Percentiles rank a stretch among this genome's conserved stretches.
Evolutionary conservation across 305 asterid species (phyloP).

Genomic region (Solanum aculeatissimum): DNA sequence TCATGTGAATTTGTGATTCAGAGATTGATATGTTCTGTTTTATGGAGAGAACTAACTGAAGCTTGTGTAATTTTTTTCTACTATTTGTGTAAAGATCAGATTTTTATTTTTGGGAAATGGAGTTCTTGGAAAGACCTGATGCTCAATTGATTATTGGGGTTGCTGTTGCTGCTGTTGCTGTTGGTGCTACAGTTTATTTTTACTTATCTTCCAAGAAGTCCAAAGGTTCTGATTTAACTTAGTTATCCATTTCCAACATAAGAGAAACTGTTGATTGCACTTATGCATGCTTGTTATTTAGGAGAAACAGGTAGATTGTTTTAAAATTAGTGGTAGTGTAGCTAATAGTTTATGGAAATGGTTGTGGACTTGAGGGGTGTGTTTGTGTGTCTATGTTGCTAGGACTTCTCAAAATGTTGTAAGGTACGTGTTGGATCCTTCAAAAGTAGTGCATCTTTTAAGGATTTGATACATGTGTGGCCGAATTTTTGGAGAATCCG

Average conservation of each 20-base stretch:
- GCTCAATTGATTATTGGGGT: slow-evolving; percentile 2
- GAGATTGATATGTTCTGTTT: background rate
- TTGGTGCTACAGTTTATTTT: background rate
- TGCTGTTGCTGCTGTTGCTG: slow-evolving; percentile 6
- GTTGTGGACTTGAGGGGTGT: background rate
- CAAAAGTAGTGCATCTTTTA: background rate
- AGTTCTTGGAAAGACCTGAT: slow-evolving; percentile 2
- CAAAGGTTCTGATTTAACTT: background rate
- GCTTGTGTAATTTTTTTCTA: background rate
- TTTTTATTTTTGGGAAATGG: background rate
- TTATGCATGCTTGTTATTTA: background rate
- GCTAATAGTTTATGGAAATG: background rate
- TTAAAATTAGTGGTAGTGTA: background rate
- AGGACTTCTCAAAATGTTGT: background rate
- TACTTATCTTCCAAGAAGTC: slow-evolving; percentile 1
- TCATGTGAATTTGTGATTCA: background rate
- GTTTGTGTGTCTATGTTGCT: background rate
- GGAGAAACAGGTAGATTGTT: background rate
- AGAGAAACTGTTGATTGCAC: background rate
- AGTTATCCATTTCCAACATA: background rate
- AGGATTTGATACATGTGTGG: background rate
- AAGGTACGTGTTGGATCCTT: background rate
- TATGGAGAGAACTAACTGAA: background rate
- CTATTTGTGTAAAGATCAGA: background rate
- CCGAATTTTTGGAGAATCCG: background rate